Evolutionary conservation across 352 stramenopile genomes (phyloP).

Genomic region (Globisporangium canariense): DNA sequence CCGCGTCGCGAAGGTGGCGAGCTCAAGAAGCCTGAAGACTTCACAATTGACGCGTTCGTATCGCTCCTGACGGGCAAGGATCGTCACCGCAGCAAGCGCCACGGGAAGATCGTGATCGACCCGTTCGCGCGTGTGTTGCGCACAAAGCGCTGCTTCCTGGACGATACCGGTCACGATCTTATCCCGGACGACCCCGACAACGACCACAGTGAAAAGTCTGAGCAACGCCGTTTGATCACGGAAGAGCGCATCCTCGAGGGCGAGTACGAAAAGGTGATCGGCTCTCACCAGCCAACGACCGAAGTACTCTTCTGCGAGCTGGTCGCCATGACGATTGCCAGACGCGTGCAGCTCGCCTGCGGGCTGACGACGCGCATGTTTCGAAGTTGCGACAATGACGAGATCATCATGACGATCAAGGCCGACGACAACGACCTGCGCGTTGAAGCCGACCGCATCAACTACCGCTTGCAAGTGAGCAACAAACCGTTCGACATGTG

Average conservation of each 20-base stretch:
- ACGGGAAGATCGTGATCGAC: conserved; percentile 55
- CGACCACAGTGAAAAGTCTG: conserved; percentile 47
- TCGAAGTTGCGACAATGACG: conserved; percentile 60
- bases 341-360: conserved; percentile 72
- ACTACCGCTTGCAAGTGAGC: conserved; percentile 72
- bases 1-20: conserved; percentile 58
- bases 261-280: conserved; percentile 62
- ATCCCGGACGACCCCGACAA: conserved; percentile 30
- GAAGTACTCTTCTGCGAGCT: conserved; percentile 70
- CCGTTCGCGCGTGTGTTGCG: conserved; percentile 68
- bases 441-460: conserved; percentile 62
- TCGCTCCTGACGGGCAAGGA: conserved; percentile 69
- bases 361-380: conserved; percentile 82
- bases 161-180: conserved; percentile 50
- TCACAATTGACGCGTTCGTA: conserved; percentile 61
- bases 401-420: conserved; percentile 84
- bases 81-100: conserved; percentile 28
- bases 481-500: conserved; percentile 65
- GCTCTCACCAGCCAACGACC: conserved; percentile 36
- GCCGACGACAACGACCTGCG: conserved; percentile 72
- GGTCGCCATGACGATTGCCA: conserved; percentile 53
- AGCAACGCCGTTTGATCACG: conserved; percentile 36
- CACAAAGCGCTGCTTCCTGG: conserved; percentile 66
- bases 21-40: conserved; percentile 60
- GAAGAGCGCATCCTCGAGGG: conserved; percentile 44